Evolutionary conservation across 1,284 basidiomycete species (phyloP).

Genomic region (Fomitopsis betulina): DNA sequence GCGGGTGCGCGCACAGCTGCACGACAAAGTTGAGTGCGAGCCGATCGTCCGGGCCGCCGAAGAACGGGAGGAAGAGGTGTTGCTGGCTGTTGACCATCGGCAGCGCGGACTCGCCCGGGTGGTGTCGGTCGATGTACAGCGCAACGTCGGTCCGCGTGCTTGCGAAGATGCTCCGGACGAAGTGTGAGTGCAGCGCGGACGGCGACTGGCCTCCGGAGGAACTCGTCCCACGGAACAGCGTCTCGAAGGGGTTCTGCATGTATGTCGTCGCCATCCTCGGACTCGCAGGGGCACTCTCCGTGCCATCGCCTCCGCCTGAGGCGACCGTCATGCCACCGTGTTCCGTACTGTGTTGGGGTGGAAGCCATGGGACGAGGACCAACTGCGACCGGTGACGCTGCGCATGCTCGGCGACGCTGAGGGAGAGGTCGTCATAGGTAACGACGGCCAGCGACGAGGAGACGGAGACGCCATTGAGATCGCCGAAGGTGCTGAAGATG

Average conservation of each 20-base stretch:
- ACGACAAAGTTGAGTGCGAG: constrained; percentile 76
- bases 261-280: neutral
- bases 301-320: neutral
- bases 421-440: constrained; percentile 64
- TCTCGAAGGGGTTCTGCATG: constrained; percentile 41
- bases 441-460: constrained; percentile 65
- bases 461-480: constrained; percentile 67
- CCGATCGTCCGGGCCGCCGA: constrained; percentile 90
- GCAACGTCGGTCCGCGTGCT: constrained; percentile 67
- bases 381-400: constrained; percentile 60
- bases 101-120: constrained; percentile 8
- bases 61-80: constrained; percentile 84
- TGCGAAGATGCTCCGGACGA: constrained; percentile 77
- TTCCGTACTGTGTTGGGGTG: constrained; percentile 1
- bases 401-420: constrained; percentile 65
- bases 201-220: constrained; percentile 34
- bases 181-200: constrained; percentile 67
- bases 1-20: constrained; percentile 68
- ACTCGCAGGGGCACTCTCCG: neutral
- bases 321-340: neutral
- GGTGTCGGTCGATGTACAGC: constrained; percentile 72
- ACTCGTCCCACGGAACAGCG: constrained; percentile 43
- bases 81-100: constrained; percentile 30
- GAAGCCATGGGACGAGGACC: constrained; percentile 77
- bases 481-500: constrained; percentile 79